These are phyloP conservation scores for Malassezia nana DNA, from an alignment of 1,284 basidiomycete species.

Conservation along the genomic window DNA sequence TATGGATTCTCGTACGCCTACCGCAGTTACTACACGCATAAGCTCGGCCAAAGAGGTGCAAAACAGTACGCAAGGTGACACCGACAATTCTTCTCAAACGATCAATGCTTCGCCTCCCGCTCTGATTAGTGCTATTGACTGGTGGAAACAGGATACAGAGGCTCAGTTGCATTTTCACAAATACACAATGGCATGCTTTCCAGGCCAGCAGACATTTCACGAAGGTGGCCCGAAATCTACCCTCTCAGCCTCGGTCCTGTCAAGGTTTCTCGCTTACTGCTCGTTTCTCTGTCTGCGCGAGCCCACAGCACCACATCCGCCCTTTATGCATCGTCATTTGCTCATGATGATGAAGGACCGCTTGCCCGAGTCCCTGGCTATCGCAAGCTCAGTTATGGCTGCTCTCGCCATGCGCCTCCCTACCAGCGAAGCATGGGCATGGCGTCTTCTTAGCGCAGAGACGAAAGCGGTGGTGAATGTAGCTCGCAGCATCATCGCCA, in stretches of 20 bases:
- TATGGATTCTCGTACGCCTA: slow-evolving; percentile 11
- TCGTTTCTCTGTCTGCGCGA: slow-evolving; percentile 10
- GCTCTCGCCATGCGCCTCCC: slow-evolving; percentile 10
- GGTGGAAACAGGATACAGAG: slow-evolving; percentile 8
- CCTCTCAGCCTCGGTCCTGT: slow-evolving; percentile 2
- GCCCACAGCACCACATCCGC: slow-evolving; percentile 16
- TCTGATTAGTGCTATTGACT: slow-evolving; percentile 2
- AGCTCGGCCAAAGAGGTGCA: not conserved
- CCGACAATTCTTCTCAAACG: not conserved
- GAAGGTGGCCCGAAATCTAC: slow-evolving; percentile 1
- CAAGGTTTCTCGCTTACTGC: slow-evolving; percentile 11
- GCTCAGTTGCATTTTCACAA: slow-evolving; percentile 10
- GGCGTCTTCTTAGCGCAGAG: slow-evolving; percentile 4
- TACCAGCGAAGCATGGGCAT: slow-evolving; percentile 9
- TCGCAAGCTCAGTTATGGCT: slow-evolving; percentile 4
- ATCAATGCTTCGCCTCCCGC: not conserved
- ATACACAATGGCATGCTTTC: not conserved
- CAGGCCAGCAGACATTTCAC: not conserved
- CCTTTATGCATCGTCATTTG: slow-evolving; percentile 14
- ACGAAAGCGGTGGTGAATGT: not conserved
- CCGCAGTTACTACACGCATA: not conserved
- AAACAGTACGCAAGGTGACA: not conserved
- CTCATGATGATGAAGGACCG: slow-evolving; percentile 2
- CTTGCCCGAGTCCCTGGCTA: slow-evolving; percentile 6
- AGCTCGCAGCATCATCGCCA: not conserved